Base-by-base conservation (phyloP, 768 basidiomycete genomes). In the Neoboletus subvelutipes region DNA sequence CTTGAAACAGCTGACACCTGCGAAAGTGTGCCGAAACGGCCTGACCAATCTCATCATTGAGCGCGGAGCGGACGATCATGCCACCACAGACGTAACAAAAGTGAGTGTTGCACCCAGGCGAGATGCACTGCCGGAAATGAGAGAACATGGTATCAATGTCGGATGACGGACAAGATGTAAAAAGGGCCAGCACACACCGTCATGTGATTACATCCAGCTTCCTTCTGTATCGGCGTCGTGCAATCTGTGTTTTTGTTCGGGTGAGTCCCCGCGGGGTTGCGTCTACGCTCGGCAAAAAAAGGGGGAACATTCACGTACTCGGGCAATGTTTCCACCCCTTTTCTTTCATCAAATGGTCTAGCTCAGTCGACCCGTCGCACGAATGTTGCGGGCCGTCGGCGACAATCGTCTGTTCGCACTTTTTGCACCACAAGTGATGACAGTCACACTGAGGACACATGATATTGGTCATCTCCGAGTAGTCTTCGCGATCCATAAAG, bases 301-400 rank as follows among this genome's bases (percentile, higher is more conserved):
- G 28, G 4, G 17, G 41, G 26, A 37, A 13, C 6, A 13, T 26
- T n/a, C 13, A 60, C 75, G 45, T 59, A 75, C 86, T 82, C 56
- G 86, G 83, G 65, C 87, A 88, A 52, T 78, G 77, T 57, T 81
- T 83, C 86, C 86, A 87, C 5, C 85, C 85, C n/a, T 75, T 69
- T 60, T 73, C 59, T 34, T 71, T 65, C 81, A 85, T 83, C 42
- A 84, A 57, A 46, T 76, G 69, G 4, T 78, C 75, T 13, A 86
- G 74, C 60, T 86, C 85, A 4, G 74, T 73, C 12, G 80, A 74
- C 5, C 82, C 83, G 54, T 85, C 84, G 65, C 86, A 87, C 0
- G 81, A 81, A 65, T 85, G 83, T 51, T 72, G 67, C 12, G 74
- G 76, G 7, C 73, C 77, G n/a, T 66, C 68, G 15, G 67, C 34